phyloP scores from a whole-genome alignment of 1,284 basidiomycete genomes.

The Mycosarcoma maydis region DNA sequence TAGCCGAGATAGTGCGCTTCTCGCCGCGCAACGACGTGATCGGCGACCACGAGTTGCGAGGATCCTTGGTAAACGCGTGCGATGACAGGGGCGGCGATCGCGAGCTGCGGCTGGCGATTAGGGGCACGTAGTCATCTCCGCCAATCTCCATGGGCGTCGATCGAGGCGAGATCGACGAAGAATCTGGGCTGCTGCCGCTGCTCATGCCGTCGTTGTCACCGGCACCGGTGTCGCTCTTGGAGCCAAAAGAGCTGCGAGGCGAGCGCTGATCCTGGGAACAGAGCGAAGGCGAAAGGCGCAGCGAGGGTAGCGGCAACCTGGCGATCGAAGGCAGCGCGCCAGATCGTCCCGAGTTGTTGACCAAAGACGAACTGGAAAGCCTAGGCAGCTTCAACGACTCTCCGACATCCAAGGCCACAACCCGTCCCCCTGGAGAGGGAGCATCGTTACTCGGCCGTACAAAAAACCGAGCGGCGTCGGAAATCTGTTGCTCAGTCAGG shows the following conservation, averaged over 20 bases:
- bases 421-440: slow-evolving; percentile 21
- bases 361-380: slow-evolving; percentile 23
- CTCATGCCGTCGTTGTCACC: slow-evolving; percentile 28
- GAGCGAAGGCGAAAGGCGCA: slow-evolving; percentile 39
- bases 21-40: slow-evolving; percentile 39
- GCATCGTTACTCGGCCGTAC: slow-evolving; percentile 40
- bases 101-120: slow-evolving; percentile 22
- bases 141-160: slow-evolving; percentile 30
- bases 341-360: slow-evolving; percentile 10
- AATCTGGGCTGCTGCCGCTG: slow-evolving; percentile 39
- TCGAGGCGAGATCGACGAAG: slow-evolving; percentile 29
- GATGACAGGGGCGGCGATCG: slow-evolving; percentile 19
- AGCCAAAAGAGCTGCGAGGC: slow-evolving; percentile 29
- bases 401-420: not conserved
- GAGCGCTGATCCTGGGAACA: slow-evolving; percentile 19
- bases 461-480: slow-evolving; percentile 42
- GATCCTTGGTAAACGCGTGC: slow-evolving; percentile 28
- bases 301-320: slow-evolving; percentile 30
- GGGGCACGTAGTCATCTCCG: slow-evolving; percentile 23
- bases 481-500: slow-evolving; percentile 35
- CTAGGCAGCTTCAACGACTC: slow-evolving; percentile 39
- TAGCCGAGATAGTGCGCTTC: slow-evolving; percentile 27
- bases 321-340: slow-evolving; percentile 31
- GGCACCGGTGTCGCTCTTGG: slow-evolving; percentile 30
- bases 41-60: slow-evolving; percentile 34